These are phyloP conservation scores for Dictyostelium purpureum DNA, from an alignment of 78 protist species.

Conservation along the genomic window DNA sequence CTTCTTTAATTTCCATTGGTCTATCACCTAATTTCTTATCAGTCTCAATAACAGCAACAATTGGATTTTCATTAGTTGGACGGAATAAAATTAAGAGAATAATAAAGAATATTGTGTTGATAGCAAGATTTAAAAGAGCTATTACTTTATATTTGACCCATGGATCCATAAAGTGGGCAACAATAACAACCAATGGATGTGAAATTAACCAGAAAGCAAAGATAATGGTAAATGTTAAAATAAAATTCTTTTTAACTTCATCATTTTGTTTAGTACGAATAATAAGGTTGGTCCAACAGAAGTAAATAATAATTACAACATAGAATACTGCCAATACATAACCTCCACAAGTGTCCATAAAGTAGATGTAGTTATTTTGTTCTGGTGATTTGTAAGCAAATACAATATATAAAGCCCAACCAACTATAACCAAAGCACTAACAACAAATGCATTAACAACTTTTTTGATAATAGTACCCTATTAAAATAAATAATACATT, in stretches of 20 bases:
- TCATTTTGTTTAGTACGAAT: slow-evolving; percentile 35
- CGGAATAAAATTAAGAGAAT: slow-evolving; percentile 12
- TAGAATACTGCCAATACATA: slow-evolving; percentile 31
- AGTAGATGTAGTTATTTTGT: not conserved
- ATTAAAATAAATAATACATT: too few species aligned
- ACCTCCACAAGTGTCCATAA: slow-evolving; percentile 46
- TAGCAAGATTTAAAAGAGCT: not conserved
- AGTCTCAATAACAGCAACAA: slow-evolving; percentile 9
- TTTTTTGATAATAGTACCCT: slow-evolving; percentile 2
- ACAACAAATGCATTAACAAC: not conserved
- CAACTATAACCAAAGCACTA: not conserved
- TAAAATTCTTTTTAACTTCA: slow-evolving; percentile 26
- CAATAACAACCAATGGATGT: slow-evolving; percentile 28
- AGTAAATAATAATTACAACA: slow-evolving; percentile 8
- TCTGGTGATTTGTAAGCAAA: not conserved
- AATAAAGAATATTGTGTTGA: slow-evolving; percentile 22
- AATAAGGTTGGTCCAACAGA: not conserved
- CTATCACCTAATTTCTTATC: slow-evolving; percentile 15
- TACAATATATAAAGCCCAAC: not conserved
- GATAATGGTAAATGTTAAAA: not conserved
- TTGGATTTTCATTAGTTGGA: slow-evolving; percentile 13
- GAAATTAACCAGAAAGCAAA: slow-evolving; percentile 33
- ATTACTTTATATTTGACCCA: slow-evolving; percentile 45
- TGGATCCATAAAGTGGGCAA: slow-evolving; percentile 55
- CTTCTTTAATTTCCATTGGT: not conserved